Percentiles rank a stretch among this genome's conserved stretches.
phyloP scores from a whole-genome alignment of 768 basidiomycete species.

The Polyporus arcularius region DNA sequence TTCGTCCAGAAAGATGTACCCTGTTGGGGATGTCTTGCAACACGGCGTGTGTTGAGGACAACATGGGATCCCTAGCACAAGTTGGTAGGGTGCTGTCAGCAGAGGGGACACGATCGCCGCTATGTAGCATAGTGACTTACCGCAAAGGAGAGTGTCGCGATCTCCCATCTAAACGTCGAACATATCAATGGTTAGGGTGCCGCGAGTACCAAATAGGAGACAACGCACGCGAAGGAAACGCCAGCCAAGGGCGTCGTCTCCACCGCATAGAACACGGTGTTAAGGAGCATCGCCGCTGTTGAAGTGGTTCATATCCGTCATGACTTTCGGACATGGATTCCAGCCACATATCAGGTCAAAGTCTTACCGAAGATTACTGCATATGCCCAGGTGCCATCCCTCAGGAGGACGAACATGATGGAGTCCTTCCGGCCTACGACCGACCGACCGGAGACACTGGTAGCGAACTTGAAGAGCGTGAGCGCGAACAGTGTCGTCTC shows the following conservation, averaged over 20 bases:
- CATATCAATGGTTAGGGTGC: neutral
- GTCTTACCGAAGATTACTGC: conserved; percentile 15
- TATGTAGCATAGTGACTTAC: neutral
- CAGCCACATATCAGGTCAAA: too few species aligned
- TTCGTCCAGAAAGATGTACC: neutral
- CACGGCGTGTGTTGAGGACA: neutral
- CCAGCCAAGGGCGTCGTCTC: conserved; percentile 16
- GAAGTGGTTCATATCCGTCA: neutral
- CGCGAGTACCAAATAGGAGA: neutral
- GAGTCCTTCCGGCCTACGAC: neutral
- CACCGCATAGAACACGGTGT: conserved; percentile 19
- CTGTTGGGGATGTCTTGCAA: neutral
- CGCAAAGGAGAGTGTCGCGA: conserved; percentile 14
- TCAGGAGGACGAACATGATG: conserved; percentile 3
- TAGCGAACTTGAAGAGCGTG: neutral
- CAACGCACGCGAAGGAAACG: conserved; percentile 18
- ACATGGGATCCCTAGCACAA: conserved; percentile 7
- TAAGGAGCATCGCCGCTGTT: conserved; percentile 20
- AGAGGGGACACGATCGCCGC: accelerated
- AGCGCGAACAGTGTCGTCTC: neutral
- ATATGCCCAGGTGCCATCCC: conserved; percentile 20
- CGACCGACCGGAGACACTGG: neutral
- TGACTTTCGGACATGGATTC: too few species aligned
- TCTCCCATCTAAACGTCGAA: conserved; percentile 10
- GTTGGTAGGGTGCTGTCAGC: neutral